Base-by-base conservation (phyloP, 345 rosid species). In the Turnera subulata region DNA sequence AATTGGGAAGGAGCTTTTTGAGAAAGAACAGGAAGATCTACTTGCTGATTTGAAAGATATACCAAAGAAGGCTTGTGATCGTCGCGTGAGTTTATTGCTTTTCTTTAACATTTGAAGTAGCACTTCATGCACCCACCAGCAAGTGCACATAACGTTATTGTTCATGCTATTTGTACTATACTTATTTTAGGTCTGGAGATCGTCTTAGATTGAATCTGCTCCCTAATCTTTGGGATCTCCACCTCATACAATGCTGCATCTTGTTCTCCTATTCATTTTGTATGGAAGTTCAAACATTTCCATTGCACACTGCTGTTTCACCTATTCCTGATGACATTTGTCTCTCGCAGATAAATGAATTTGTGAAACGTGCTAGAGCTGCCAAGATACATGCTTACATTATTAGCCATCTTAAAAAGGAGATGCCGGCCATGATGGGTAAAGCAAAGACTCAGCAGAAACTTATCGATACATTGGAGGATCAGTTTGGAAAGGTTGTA, bases 41-140 rank as follows among this genome's bases (percentile, higher is more conserved):
- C 83, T 94, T 33, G 54, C 89, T 35, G 96, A 94, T 73, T 74
- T 94, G 26, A 90, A 85, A 77, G 90, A 90, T 65, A 84, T 90
- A 48, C 97, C 99, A 1, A 94, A 90, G 80, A 94, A 90, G 75
- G 99, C 97, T 68, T 94, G 99, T 56, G 96, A 89, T 82, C 96
- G 96, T 32, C 85, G 96, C 21, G 98, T 89, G 76, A 84, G 97
- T 72, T 63, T 47, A 53, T 69, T 66, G 2, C 54, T 50, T 59
- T 55, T 12, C 5, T 8, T 29, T 29, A 29, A 3, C 4, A 3
- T 29, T 8, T 29, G n/a, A n/a, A n/a, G n/a, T 29, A 29, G 5
- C 8, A 8, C 4, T 29, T 29, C 35, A 46, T 19, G 20, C 49
- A 46, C 21, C 0, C 17, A 21, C 11, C 14, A 2, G 29, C n/a